Evolutionary conservation across 1,284 basidiomycete species (phyloP).

Genomic region (Rhodotorula sp.): DNA sequence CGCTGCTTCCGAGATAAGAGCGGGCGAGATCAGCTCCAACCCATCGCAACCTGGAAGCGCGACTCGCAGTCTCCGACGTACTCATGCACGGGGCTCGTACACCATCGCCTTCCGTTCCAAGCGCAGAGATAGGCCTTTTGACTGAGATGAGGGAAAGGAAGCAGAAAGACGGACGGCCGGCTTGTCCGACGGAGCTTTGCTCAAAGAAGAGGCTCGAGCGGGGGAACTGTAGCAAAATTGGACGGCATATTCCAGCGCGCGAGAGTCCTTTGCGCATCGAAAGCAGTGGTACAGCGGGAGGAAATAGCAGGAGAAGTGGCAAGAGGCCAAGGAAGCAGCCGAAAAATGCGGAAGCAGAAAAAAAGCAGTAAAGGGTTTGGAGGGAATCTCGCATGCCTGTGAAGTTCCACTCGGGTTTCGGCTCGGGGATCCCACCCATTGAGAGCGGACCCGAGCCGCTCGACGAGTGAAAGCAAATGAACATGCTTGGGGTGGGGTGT

Average conservation of each 20-base stretch:
- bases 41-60: no score
- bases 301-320: background rate
- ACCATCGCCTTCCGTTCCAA: background rate
- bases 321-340: background rate
- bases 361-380: no score
- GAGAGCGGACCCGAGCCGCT: background rate
- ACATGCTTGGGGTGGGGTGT: background rate
- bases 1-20: no score
- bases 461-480: slow-evolving; percentile 8
- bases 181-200: background rate
- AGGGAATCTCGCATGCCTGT: slow-evolving; percentile 8
- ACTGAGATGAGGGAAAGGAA: background rate
- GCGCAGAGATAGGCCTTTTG: no score
- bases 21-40: no score
- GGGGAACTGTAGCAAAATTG: background rate
- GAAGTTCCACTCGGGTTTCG: slow-evolving; percentile 1
- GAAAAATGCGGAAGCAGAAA: background rate
- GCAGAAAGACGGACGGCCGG: background rate
- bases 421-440: background rate
- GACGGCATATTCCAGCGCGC: background rate
- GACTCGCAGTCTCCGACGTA: background rate
- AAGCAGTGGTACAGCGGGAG: background rate
- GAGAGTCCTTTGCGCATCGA: background rate
- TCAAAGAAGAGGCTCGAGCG: background rate
- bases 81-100: background rate